phyloP scores from a whole-genome alignment of 2,329 filamentous ascomycete genomes.

The Aspergillus ochraceus region DNA sequence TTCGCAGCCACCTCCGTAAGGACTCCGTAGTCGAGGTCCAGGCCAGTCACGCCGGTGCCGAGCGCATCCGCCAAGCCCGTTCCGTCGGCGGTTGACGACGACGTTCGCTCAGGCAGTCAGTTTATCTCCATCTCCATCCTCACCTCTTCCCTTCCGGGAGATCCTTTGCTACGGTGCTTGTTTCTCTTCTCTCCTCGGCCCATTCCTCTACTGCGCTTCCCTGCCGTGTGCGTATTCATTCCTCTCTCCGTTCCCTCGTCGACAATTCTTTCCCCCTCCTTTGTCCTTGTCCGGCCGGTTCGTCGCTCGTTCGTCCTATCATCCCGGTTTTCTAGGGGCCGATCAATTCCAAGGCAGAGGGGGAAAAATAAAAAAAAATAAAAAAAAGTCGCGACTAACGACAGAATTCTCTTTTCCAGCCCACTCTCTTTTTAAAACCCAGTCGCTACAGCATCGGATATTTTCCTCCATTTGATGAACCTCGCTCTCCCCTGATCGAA shows the following conservation, averaged over 20 bases:
- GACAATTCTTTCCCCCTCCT: neutral
- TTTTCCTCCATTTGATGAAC: slow-evolving; percentile 7
- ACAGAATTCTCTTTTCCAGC: neutral
- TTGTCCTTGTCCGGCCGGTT: slow-evolving; percentile 5
- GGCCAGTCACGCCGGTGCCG: neutral
- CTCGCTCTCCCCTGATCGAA: slow-evolving; percentile 13
- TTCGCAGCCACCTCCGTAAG: neutral
- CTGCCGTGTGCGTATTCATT: neutral
- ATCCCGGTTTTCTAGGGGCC: slow-evolving; percentile 11
- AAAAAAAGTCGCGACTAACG: slow-evolving; percentile 6
- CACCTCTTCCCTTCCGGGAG: neutral
- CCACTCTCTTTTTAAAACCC: neutral
- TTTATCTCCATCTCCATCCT: neutral
- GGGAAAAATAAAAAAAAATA: slow-evolving; percentile 1
- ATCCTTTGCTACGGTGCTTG: neutral
- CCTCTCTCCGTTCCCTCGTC: slow-evolving; percentile 2
- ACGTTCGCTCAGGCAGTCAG: neutral
- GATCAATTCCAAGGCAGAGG: slow-evolving; percentile 6
- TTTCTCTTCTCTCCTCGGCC: neutral
- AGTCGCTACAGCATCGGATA: neutral
- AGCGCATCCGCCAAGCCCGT: slow-evolving; percentile 13
- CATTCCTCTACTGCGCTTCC: neutral
- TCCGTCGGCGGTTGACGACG: slow-evolving; percentile 12
- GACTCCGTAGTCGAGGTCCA: neutral
- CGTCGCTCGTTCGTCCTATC: slow-evolving; percentile 16